Conservation (phyloP, 257 asterid species). For the Craterostigma plantagineum region DNA sequence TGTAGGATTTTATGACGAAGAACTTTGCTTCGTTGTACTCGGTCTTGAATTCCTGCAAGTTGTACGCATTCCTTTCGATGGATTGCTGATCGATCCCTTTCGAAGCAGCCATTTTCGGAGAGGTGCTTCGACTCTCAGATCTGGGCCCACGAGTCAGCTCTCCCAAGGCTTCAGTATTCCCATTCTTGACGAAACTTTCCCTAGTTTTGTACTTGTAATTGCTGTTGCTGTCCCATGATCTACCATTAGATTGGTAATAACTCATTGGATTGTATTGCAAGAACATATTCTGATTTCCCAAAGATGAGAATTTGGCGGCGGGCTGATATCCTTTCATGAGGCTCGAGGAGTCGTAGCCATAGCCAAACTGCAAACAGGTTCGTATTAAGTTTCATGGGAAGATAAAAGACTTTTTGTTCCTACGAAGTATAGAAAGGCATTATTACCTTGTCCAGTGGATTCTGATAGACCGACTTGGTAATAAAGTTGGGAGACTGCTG, state of each 20-base stretch:
- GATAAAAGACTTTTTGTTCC: too few species aligned
- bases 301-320: background rate
- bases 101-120: background rate
- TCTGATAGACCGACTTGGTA: too few species aligned
- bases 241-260: background rate
- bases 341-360: background rate
- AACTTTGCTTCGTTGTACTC: slow-evolving; percentile 64
- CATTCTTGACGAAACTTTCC: background rate
- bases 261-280: background rate
- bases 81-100: too few species aligned
- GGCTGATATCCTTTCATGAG: background rate
- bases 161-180: background rate
- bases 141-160: slow-evolving; percentile 4
- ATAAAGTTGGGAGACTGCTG: too few species aligned
- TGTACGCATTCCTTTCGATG: slow-evolving; percentile 11
- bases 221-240: background rate
- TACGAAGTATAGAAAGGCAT: too few species aligned
- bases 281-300: background rate
- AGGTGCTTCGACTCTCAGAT: background rate
- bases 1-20: slow-evolving; percentile 86
- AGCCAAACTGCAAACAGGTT: background rate
- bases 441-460: too few species aligned
- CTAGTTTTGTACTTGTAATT: background rate
- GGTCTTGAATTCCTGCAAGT: slow-evolving; percentile 51
- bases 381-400: too few species aligned